Conservation (phyloP, 371 early-diverging fungal genomes). For the Syncephalastrum sp. region DNA sequence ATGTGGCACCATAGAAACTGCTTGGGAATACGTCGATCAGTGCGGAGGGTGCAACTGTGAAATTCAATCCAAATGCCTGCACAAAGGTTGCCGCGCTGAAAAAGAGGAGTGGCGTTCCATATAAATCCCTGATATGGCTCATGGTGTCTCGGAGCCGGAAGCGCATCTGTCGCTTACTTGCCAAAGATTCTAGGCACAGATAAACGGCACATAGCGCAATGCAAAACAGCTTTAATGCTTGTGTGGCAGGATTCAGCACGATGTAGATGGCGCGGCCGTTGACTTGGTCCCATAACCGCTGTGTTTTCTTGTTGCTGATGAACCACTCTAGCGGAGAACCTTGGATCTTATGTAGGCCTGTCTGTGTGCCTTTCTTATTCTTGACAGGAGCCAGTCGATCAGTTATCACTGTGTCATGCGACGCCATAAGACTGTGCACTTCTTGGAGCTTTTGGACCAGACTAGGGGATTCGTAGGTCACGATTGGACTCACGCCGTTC, state of each 20-base stretch:
- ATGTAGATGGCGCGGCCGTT: constrained; percentile 24
- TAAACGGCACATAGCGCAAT: constrained; percentile 7
- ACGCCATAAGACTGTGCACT: constrained; percentile 29
- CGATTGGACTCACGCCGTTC: neutral
- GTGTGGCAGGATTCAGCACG: constrained; percentile 24
- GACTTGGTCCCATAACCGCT: constrained; percentile 26
- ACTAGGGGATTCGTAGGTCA: constrained; percentile 12
- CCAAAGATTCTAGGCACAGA: constrained; percentile 15
- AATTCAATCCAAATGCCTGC: constrained; percentile 12
- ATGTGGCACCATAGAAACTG: constrained; percentile 20
- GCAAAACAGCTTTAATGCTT: constrained; percentile 9
- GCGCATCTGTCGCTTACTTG: constrained; percentile 27
- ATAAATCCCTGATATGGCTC: constrained; percentile 14
- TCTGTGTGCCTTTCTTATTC: too few relatives aligned
- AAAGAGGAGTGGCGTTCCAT: constrained; percentile 22
- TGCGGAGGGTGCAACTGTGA: constrained; percentile 9
- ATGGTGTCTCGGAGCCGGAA: constrained; percentile 3
- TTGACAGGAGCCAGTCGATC: constrained; percentile 17
- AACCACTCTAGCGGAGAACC: too few relatives aligned
- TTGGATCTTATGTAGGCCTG: too few relatives aligned
- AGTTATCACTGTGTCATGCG: constrained; percentile 19
- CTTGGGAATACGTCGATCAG: constrained; percentile 31
- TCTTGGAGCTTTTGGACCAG: constrained; percentile 23
- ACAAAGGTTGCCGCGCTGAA: constrained; percentile 19
- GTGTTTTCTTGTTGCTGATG: neutral